Percentiles rank a stretch among this genome's conserved stretches.
Evolutionary conservation across 2,329 filamentous ascomycete species (phyloP).

Genomic region (Aspergillus fischeri): DNA sequence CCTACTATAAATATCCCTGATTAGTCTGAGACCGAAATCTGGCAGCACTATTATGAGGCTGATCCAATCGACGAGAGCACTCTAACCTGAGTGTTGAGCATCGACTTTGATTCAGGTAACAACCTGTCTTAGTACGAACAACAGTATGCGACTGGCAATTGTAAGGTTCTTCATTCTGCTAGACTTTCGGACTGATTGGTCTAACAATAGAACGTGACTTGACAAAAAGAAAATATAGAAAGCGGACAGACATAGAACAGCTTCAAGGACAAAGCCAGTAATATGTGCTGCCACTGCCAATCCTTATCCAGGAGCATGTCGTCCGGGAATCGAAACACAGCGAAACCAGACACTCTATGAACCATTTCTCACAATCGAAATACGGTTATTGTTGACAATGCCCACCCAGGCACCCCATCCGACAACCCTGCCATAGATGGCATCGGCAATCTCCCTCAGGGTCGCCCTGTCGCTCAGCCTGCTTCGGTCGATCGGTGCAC

Average conservation of each 20-base stretch:
- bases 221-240: not conserved
- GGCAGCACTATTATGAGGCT: not conserved
- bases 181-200: not conserved
- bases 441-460: conserved; percentile 41
- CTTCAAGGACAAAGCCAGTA: not conserved
- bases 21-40: not conserved
- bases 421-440: conserved; percentile 47
- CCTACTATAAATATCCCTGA: not conserved
- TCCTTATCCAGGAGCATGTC: not conserved
- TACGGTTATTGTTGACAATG: conserved; percentile 38
- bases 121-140: not conserved
- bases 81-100: not conserved
- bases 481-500: conserved; percentile 37
- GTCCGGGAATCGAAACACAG: not conserved
- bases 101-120: not conserved
- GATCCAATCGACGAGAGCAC: not conserved
- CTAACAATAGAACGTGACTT: not conserved
- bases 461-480: conserved; percentile 38
- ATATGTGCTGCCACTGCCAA: not conserved
- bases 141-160: not conserved
- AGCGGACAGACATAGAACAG: not conserved
- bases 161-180: not conserved
- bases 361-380: not conserved
- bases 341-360: not conserved
- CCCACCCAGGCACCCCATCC: conserved; percentile 50